Base-by-base conservation (phyloP, 73 alveolate genomes). In the Blepharisma japonicum region DNA sequence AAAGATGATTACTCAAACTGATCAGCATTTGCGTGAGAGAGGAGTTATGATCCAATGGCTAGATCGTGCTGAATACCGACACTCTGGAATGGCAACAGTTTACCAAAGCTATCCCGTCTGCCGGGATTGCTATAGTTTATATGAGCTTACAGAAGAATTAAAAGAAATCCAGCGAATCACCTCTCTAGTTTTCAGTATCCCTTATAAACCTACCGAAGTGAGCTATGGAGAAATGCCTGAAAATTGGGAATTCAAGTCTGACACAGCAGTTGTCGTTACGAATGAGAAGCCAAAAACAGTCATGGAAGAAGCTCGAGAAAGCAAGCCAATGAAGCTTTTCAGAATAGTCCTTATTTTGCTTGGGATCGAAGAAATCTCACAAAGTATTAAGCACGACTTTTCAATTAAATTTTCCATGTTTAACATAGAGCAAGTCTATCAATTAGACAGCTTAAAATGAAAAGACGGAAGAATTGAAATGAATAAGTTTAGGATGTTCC, bases 1-100 rank as follows among this genome's bases (percentile, higher is more conserved):
- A 53, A 91, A 91, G 80, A 91, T 91, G 97, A 82, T 91, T 68
- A 80, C 89, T 47, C 91, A 91, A 89, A 87, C 95, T 42, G 97
- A 91, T 85, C 84, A 84, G 71, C 91, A 84, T 80, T 45, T 84
- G 9, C 20, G 77, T 7, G 76, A 80, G 68, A 77, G 91, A 68
- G 84, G 84, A 50, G 83, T 78, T 18, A 49, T 21, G 56, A 61
- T 78, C 38, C 71, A 84, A 80, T 81, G 85, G 66, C 6, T 84
- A 51, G 89, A 89, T 39, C 42, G 97, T 11, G 88, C 92, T 7
- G 92, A 91, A 66, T 81, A 83, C 46, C 84, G 86, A 53, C 97
- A 91, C 78, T 77, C 93, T 14, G 95, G 89, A 61, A 84, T 79
- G 79, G 88, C 95, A 45, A 91, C 89, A 93, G 81, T 92, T 45